Conservation (phyloP, 140 eudicot genomes). For the Cichorium intybus region DNA sequence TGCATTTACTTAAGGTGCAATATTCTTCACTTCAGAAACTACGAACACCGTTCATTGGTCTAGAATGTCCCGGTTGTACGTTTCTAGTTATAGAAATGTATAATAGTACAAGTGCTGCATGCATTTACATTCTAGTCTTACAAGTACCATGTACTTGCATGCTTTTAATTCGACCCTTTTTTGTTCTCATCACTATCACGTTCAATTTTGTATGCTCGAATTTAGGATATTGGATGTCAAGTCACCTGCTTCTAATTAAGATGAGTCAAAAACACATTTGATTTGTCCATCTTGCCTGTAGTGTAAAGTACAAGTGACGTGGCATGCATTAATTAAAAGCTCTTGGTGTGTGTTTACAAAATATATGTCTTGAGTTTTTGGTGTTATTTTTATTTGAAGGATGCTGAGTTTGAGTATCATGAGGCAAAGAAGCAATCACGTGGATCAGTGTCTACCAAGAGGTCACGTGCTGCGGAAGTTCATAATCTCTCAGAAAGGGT, state of each 20-base stretch:
- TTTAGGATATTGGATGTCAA: conserved; percentile 7
- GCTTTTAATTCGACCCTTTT: conserved; percentile 12
- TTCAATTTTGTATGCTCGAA: background rate
- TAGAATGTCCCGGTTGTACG: conserved; percentile 12
- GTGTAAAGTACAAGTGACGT: background rate
- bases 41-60: background rate
- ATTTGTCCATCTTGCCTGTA: background rate
- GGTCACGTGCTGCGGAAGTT: conserved; percentile 94
- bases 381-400: conserved; percentile 31
- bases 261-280: background rate
- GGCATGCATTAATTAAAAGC: conserved; percentile 12
- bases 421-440: conserved; percentile 57
- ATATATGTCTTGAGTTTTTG: background rate
- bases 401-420: conserved; percentile 52
- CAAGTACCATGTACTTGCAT: background rate
- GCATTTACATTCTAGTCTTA: background rate
- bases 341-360: background rate
- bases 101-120: background rate
- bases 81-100: conserved; percentile 9
- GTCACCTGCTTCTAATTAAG: background rate
- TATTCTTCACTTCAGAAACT: background rate
- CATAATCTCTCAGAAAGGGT: conserved; percentile 96
- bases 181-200: background rate
- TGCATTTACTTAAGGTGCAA: background rate
- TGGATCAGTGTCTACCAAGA: conserved; percentile 61